Conservation (phyloP, 2,329 filamentous ascomycete genomes). For the Proliferodiscus dingleyae region DNA sequence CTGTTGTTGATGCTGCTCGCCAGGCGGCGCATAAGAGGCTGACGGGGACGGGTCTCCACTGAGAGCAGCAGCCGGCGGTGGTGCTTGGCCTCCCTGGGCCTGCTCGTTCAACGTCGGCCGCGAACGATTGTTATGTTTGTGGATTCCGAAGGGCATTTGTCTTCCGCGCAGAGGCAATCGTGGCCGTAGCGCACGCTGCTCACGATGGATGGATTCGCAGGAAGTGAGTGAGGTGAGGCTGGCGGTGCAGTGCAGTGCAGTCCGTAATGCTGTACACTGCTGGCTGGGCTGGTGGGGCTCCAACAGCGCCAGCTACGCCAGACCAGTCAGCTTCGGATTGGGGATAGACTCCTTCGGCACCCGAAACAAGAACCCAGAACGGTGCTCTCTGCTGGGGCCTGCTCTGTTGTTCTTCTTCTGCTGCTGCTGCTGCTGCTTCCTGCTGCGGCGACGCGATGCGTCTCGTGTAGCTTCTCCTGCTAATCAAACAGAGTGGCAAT, state of each 20-base stretch:
- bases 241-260: too few species aligned
- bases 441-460: background rate
- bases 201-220: slow-evolving; percentile 19
- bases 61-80: too few species aligned
- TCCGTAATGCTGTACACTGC: too few species aligned
- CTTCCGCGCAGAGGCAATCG: slow-evolving; percentile 15
- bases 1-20: slow-evolving; percentile 28
- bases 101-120: slow-evolving; percentile 30
- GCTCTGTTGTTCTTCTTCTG: too few species aligned
- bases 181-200: slow-evolving; percentile 22
- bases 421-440: background rate
- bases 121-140: slow-evolving; percentile 31
- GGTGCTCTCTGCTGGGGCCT: too few species aligned
- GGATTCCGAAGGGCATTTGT: slow-evolving; percentile 31
- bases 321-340: too few species aligned
- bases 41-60: background rate
- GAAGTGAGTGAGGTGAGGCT: background rate
- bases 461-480: background rate
- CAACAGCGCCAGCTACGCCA: too few species aligned
- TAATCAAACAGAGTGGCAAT: background rate
- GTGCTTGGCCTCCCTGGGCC: slow-evolving; percentile 6
- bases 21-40: background rate
- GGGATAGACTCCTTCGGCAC: too few species aligned
- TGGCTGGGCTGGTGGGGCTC: too few species aligned
- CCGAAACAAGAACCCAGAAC: background rate